These are phyloP conservation scores for Gnomoniopsis smithogilvyi DNA, from an alignment of 2,329 filamentous ascomycete genomes.

Conservation along the genomic window DNA sequence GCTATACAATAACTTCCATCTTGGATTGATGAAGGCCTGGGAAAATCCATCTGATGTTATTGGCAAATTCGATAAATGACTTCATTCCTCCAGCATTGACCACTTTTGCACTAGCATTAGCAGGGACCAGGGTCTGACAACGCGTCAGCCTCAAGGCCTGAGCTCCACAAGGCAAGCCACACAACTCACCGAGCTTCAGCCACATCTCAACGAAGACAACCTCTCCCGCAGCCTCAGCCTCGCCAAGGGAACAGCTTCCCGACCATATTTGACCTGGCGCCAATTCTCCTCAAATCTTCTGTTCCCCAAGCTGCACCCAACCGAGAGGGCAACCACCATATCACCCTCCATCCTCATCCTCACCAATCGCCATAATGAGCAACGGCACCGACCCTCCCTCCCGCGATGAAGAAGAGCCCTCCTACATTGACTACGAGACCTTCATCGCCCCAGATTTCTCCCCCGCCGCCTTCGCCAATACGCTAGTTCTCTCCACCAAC, in stretches of 20 bases:
- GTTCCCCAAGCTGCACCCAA: not conserved
- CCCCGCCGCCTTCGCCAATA: slow-evolving; percentile 79
- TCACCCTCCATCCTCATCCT: not conserved
- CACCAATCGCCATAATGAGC: slow-evolving; percentile 8
- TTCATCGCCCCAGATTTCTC: slow-evolving; percentile 84
- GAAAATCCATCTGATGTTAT: not conserved
- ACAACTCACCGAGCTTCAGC: not conserved
- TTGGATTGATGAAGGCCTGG: no score
- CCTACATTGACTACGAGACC: slow-evolving; percentile 94
- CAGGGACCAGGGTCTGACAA: no score
- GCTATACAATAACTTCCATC: no score
- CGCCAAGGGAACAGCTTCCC: not conserved
- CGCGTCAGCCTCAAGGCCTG: not conserved
- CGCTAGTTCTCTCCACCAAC: slow-evolving; percentile 84
- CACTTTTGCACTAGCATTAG: no score
- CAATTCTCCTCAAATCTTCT: not conserved
- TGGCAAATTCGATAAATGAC: not conserved
- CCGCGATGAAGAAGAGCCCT: slow-evolving; percentile 56
- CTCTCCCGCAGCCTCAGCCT: not conserved
- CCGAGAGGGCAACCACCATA: not conserved
- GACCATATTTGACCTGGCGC: not conserved
- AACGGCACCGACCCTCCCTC: slow-evolving; percentile 22
- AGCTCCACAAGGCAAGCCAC: not conserved
- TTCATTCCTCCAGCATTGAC: not conserved
- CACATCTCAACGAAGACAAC: not conserved